These are phyloP conservation scores for Phytophthora kernoviae DNA, from an alignment of 352 stramenopile species.

Conservation along the genomic window DNA sequence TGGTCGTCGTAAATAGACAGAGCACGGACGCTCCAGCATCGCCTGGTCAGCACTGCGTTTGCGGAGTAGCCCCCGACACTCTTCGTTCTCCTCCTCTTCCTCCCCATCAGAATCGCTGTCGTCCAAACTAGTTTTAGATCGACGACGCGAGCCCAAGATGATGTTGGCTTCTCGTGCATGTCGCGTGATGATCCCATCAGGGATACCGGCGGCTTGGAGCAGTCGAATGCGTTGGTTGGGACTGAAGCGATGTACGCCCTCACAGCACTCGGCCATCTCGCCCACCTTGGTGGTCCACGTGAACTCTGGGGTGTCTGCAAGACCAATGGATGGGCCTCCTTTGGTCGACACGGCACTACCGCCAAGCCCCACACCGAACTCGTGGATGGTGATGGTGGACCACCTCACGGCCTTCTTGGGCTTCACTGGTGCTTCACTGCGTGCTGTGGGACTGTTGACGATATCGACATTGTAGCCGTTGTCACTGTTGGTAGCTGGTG, in stretches of 20 bases:
- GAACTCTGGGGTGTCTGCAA: conserved; percentile 60
- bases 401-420: conserved; percentile 38
- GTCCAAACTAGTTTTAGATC: conserved; percentile 29
- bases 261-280: conserved; percentile 67
- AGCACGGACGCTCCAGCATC: conserved; percentile 48
- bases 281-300: conserved; percentile 72
- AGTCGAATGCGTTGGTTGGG: conserved; percentile 60
- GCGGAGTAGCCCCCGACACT: conserved; percentile 11
- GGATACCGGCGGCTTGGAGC: conserved; percentile 57
- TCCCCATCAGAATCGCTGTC: conserved; percentile 22
- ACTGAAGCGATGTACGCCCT: conserved; percentile 70
- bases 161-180: conserved; percentile 71
- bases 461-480: neutral
- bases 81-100: conserved; percentile 14
- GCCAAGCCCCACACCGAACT: conserved; percentile 65
- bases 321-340: conserved; percentile 61
- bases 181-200: conserved; percentile 69
- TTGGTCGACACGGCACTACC: conserved; percentile 63
- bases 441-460: neutral
- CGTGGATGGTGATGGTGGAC: conserved; percentile 56
- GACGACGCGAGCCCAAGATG: conserved; percentile 61
- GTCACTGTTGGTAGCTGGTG: neutral
- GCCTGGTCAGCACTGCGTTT: conserved; percentile 57
- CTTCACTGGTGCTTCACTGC: neutral
- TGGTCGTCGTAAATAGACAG: conserved; percentile 50